phyloP scores from a whole-genome alignment of 2,329 filamentous ascomycete species.

The Aspergillus glaucus region DNA sequence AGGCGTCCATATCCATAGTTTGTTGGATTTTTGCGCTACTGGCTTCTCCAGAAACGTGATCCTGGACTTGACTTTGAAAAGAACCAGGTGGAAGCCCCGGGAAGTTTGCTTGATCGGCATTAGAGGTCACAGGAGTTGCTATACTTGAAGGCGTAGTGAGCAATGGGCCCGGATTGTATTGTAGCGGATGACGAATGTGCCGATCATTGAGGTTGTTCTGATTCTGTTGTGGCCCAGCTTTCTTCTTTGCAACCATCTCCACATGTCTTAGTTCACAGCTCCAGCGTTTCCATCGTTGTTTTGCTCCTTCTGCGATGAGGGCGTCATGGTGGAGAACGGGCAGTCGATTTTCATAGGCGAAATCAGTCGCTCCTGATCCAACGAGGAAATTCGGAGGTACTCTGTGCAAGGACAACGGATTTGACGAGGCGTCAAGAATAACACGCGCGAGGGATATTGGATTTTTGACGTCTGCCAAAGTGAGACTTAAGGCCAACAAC shows the following conservation, averaged over 20 bases:
- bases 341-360: conserved; percentile 73
- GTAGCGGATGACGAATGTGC: conserved; percentile 18
- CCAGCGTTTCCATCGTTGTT: conserved; percentile 76
- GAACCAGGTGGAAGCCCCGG: background rate
- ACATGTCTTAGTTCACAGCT: conserved; percentile 60
- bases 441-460: conserved; percentile 81
- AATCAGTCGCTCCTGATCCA: conserved; percentile 77
- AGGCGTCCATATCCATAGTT: background rate
- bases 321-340: conserved; percentile 65
- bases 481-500: conserved; percentile 1
- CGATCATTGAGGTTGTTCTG: conserved; percentile 13
- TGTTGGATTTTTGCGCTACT: background rate
- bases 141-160: conserved; percentile 13
- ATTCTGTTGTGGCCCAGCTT: conserved; percentile 16
- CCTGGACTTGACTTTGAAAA: background rate
- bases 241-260: conserved; percentile 41
- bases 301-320: conserved; percentile 72
- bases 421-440: conserved; percentile 70
- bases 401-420: conserved; percentile 72
- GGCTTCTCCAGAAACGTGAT: background rate
- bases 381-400: conserved; percentile 91
- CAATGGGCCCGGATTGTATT: conserved; percentile 16
- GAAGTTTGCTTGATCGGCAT: background rate
- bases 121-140: background rate
- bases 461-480: conserved; percentile 60